Evolutionary conservation across 139 green algal genomes (phyloP), one percentile per base, ranked within the genome.

Genomic region (Chlamydomonas incerta): DNA sequence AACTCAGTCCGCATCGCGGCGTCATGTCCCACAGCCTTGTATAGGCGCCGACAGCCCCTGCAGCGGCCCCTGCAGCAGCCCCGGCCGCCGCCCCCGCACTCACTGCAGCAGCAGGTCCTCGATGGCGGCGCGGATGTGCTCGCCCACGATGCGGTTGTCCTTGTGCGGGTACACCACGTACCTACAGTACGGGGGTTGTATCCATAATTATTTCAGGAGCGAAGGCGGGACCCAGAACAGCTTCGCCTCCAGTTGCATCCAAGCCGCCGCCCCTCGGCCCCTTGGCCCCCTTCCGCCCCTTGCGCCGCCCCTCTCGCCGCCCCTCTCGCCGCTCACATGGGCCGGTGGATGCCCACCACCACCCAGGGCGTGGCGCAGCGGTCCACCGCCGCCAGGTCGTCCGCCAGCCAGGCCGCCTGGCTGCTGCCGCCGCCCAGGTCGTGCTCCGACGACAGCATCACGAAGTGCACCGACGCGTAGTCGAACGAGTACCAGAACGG

Each of bases 401-500:
- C 62, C 71, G 82, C 75, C 68, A 97, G 86, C 93, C 95, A 98
- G 55, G 41, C 46, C 75, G 92, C 89, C 92, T 98, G 95, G 46
- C 60, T 34, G 62, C 87, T 93, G 35, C 90, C 90, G 0, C 87
- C 80, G 0, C 47, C 63, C 67, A 98, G 69, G 82, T 93, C 83
- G 82, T 98, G 95, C 92, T 98, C 96, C 0, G 93, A 95, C 58
- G 90, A 95, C 35, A 97, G 79, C 35, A 94, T 76, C 26, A 89
- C 83, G 70, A 96, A 95, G 88, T 96, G 94, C 20, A 95, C 92
- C n/a, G 31, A 83, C 93, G 18, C 95, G 62, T 95, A 93, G 46
- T 95, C 89, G 80, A 96, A 96, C 21, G 79, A 89, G 85, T 98
- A 98, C 79, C 95, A 98, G 80, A 98, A 98, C 0, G 95, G 95